These are phyloP conservation scores for Apiotrichum laibachii DNA, from an alignment of 1,284 basidiomycete genomes.

Conservation along the genomic window DNA sequence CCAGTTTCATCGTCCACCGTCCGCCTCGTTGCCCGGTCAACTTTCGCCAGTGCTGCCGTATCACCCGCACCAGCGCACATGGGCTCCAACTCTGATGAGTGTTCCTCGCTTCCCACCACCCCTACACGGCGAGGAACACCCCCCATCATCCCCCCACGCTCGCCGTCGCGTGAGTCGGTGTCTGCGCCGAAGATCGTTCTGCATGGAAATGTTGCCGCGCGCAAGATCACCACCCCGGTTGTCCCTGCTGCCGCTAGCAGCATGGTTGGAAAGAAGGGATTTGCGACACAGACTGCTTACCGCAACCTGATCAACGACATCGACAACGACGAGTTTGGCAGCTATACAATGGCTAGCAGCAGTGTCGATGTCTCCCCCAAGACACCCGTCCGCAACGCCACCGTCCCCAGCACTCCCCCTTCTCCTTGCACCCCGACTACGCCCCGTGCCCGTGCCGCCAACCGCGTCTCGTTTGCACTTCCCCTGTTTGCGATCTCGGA, in stretches of 20 bases:
- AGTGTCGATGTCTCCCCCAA: not conserved
- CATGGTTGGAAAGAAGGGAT: not conserved
- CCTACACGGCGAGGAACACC: not conserved
- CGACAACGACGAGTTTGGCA: not conserved
- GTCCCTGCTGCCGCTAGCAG: not conserved
- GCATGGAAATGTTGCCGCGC: not conserved
- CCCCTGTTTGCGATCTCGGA: constrained; percentile 6
- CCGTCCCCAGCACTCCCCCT: not conserved
- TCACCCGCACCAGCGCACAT: too few relatives aligned
- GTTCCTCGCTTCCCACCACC: too few relatives aligned
- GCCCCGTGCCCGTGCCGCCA: not conserved
- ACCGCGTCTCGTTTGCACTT: constrained; percentile 1
- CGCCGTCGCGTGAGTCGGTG: not conserved
- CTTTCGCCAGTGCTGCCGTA: too few relatives aligned
- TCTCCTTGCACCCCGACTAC: not conserved
- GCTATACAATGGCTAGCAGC: not conserved
- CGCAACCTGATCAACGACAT: not conserved
- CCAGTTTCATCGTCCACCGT: not conserved
- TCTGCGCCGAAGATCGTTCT: not conserved
- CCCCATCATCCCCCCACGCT: not conserved
- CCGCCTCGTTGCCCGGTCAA: too few relatives aligned
- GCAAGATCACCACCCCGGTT: not conserved
- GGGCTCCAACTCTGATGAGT: too few relatives aligned
- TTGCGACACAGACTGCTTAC: not conserved
- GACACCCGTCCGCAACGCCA: not conserved